A percentile compares a stretch with the other conserved stretches of the same genome.
These are phyloP conservation scores for Botrytis sinoallii DNA, from an alignment of 2,329 filamentous ascomycete species.

Conservation along the genomic window DNA sequence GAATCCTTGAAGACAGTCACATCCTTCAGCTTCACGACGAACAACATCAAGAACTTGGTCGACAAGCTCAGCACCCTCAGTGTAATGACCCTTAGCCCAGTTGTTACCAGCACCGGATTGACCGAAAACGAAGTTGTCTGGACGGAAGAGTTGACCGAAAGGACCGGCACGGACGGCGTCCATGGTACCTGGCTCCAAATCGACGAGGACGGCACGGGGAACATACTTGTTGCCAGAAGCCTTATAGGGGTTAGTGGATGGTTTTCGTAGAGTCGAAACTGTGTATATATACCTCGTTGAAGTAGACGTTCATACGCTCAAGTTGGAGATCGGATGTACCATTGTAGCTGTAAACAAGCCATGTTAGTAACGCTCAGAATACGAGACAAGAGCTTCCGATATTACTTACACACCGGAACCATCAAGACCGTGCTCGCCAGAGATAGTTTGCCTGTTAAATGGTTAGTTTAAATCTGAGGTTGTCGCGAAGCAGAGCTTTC, in stretches of 20 bases:
- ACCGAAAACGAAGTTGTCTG: conserved; percentile 99
- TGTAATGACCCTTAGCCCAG: conserved; percentile 99
- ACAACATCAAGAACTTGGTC: conserved; percentile 98
- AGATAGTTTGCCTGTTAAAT: conserved; percentile 68
- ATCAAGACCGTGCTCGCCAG: conserved; percentile 93
- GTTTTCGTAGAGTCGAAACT: neutral
- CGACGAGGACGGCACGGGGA: conserved; percentile 97
- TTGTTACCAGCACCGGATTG: conserved; percentile 99
- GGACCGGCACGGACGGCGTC: conserved; percentile 97
- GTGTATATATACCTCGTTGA: conserved; percentile 69
- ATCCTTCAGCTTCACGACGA: conserved; percentile 96
- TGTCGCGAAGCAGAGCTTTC: conserved; percentile 35
- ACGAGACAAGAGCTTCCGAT: neutral
- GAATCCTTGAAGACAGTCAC: conserved; percentile 99
- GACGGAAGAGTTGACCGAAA: conserved; percentile 98
- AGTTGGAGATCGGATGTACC: conserved; percentile 98
- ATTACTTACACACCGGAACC: conserved; percentile 84
- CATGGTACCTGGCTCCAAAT: conserved; percentile 99
- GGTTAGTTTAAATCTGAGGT: conserved; percentile 41
- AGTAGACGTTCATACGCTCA: conserved; percentile 99
- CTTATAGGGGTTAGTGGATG: conserved; percentile 47
- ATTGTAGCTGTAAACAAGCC: conserved; percentile 69
- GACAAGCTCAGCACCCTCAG: conserved; percentile 97
- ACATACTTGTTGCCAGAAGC: conserved; percentile 98
- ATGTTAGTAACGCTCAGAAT: conserved; percentile 35